phyloP scores from a whole-genome alignment of 2,329 filamentous ascomycete genomes.

The Pezicula carpinea region DNA sequence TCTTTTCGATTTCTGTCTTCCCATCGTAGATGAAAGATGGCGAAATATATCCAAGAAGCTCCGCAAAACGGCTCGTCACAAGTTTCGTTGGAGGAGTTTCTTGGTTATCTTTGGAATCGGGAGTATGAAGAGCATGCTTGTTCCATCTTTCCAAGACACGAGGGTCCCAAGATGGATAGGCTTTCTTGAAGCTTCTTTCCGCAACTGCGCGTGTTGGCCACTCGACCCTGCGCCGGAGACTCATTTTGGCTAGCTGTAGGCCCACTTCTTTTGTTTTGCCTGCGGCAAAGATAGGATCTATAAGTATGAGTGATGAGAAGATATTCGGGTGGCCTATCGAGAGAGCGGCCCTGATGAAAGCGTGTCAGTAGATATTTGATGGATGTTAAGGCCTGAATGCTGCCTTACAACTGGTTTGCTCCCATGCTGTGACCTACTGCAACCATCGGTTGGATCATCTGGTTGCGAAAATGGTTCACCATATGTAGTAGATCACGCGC shows the following conservation, averaged over 20 bases:
- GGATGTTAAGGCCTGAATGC: slow-evolving; percentile 49
- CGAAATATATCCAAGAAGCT: slow-evolving; percentile 39
- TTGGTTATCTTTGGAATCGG: background rate
- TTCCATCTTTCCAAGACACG: slow-evolving; percentile 72
- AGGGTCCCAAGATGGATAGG: slow-evolving; percentile 76
- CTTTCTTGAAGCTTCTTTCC: slow-evolving; percentile 59
- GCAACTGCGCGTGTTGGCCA: slow-evolving; percentile 63
- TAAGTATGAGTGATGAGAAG: background rate
- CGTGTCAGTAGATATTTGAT: slow-evolving; percentile 69
- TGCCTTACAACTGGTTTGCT: slow-evolving; percentile 59
- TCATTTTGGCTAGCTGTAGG: background rate
- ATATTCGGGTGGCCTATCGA: slow-evolving; percentile 38
- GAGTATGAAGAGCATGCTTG: slow-evolving; percentile 39
- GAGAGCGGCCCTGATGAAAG: slow-evolving; percentile 67
- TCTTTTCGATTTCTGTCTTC: background rate
- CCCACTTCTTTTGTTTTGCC: background rate
- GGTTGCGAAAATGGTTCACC: slow-evolving; percentile 74
- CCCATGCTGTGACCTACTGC: slow-evolving; percentile 88
- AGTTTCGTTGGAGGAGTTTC: background rate
- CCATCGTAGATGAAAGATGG: background rate
- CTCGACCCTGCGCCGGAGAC: background rate
- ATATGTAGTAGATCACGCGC: slow-evolving; percentile 77
- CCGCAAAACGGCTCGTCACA: background rate
- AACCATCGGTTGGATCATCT: slow-evolving; percentile 73
- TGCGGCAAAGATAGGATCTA: background rate